Percentiles rank a stretch among this genome's conserved stretches.
Evolutionary conservation across 1,284 basidiomycete genomes (phyloP).

Genomic region (Ustilago curta): DNA sequence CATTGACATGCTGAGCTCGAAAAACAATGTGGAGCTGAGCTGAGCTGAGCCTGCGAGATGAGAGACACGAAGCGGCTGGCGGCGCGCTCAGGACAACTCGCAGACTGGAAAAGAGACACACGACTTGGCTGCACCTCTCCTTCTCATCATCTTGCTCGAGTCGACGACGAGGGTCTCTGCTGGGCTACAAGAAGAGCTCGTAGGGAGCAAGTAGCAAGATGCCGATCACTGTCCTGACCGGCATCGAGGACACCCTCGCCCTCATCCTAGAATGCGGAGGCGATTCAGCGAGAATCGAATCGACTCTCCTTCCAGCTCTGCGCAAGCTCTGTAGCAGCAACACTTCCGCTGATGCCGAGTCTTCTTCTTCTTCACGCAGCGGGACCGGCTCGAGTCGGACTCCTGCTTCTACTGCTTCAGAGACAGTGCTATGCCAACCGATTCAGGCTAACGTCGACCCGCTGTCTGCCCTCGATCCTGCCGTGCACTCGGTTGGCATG

Average conservation of each 20-base stretch:
- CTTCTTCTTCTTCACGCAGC: conserved; percentile 9
- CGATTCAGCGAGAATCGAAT: conserved; percentile 23
- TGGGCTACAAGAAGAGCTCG: background rate
- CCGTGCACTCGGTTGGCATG: conserved; percentile 39
- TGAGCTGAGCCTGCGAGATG: conserved; percentile 10
- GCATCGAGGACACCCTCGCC: conserved; percentile 50
- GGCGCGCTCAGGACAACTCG: conserved; percentile 36
- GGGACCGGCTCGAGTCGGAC: conserved; percentile 18
- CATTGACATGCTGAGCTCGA: background rate
- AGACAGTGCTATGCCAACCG: conserved; percentile 24
- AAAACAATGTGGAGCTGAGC: conserved; percentile 13
- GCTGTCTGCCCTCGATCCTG: conserved; percentile 42
- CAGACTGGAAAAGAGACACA: conserved; percentile 31
- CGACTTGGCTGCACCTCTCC: background rate
- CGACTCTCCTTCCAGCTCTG: conserved; percentile 39
- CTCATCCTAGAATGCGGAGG: conserved; percentile 45
- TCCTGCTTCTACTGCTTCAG: conserved; percentile 5
- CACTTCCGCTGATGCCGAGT: conserved; percentile 14
- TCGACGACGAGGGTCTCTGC: background rate
- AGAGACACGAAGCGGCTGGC: background rate
- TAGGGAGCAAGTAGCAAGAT: conserved; percentile 1
- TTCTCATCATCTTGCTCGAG: background rate
- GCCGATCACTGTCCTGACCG: conserved; percentile 31
- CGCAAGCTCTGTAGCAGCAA: conserved; percentile 27
- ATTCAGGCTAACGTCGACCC: conserved; percentile 43